phyloP scores from a whole-genome alignment of 1,284 basidiomycete genomes.

The Mycosarcoma mackinlayi region DNA sequence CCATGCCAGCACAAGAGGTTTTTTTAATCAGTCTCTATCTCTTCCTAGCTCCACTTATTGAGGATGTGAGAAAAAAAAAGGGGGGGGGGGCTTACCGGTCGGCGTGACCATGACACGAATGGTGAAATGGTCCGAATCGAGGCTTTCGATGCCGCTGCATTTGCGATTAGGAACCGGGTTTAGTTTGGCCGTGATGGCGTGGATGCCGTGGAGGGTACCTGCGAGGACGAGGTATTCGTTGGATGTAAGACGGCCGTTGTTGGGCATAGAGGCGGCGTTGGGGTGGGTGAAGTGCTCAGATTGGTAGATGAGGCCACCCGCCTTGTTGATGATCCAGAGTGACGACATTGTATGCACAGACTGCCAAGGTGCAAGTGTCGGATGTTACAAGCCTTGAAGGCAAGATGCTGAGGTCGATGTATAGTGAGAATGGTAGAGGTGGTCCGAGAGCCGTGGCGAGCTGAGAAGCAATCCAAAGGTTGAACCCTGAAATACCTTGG shows the following conservation, averaged over 20 bases:
- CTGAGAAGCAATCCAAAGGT: neutral
- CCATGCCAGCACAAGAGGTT: neutral
- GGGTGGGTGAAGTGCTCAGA: conserved; percentile 75
- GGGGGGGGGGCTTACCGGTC: conserved; percentile 77
- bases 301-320: conserved; percentile 94
- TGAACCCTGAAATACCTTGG: conserved; percentile 18
- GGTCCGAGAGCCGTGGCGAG: conserved; percentile 6
- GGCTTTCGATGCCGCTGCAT: conserved; percentile 85
- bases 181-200: conserved; percentile 93
- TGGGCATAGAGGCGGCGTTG: conserved; percentile 36
- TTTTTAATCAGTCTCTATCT: no score
- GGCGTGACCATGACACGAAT: conserved; percentile 87
- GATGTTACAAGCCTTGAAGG: no score
- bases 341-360: conserved; percentile 51
- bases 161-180: conserved; percentile 74
- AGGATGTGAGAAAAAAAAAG: no score
- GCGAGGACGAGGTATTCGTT: conserved; percentile 98
- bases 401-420: neutral
- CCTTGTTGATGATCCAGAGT: conserved; percentile 98
- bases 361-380: neutral
- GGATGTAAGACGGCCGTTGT: conserved; percentile 74
- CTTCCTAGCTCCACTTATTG: no score
- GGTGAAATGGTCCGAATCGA: conserved; percentile 93
- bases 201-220: conserved; percentile 96
- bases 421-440: neutral